Base-by-base conservation (phyloP, 768 basidiomycete species). In the Psilocybe subaeruginosa region DNA sequence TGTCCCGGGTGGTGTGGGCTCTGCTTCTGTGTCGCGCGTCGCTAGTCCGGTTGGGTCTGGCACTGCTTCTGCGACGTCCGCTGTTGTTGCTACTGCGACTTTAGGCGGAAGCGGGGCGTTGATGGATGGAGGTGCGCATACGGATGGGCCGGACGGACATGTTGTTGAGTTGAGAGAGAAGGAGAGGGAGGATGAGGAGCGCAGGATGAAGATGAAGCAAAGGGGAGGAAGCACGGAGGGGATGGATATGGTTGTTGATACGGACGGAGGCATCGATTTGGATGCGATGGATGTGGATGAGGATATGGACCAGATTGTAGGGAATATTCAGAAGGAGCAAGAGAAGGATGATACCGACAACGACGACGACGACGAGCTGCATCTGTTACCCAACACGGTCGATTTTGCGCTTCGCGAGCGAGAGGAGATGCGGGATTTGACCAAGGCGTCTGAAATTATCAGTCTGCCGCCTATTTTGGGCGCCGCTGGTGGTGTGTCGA, bases 371-470 rank as follows among this genome's bases (percentile, higher is more conserved):
- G 23, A 23, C 23, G 23, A 23, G 23, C 47, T 65, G 37, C 50
- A 64, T n/a, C 47, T 61, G 37, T 66, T 68, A 12, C 77, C 78
- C 3, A 90, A 91, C 70, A 90, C 89, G 31, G 83, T 93, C 70
- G 85, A 93, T 71, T 94, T 95, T 73, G 87, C 91, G 12, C 83
- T 87, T 68, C 81, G 92, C 35, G 94, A 97, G 76, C 86, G 86
- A 73, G 91, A 93, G 62, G 95, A 96, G 78, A 96, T 95, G 92
- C 80, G 90, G 11, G 90, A 92, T 69, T 77, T 96, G 57, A 97
- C 95, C 0, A 82, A 86, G 60, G 91, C 93, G 6, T 88, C 85
- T 19, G 91, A 93, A 76, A 93, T 96, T 56, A 77, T 90, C 64
- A 81, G 80, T 43, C 66, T 85, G 0, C 76, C 76, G 46, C 76